Percentiles rank a stretch among this genome's conserved stretches.
These are phyloP conservation scores for Coemansia pectinata DNA, from an alignment of 192 early-diverging fungal species.

Conservation along the genomic window DNA sequence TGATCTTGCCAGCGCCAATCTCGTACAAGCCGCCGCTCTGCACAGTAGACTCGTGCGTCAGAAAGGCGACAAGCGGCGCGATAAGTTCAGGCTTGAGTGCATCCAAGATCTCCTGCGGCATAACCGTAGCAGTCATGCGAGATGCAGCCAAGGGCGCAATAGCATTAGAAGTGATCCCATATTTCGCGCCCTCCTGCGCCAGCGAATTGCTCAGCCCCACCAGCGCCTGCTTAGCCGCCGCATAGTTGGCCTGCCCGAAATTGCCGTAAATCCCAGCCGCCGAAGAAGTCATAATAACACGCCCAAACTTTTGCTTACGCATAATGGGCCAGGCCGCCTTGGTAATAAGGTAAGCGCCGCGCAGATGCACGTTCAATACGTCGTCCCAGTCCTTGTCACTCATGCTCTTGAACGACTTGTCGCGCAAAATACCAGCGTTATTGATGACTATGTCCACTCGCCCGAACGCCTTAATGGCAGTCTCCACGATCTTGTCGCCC, in stretches of 20 bases:
- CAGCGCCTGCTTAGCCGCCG: conserved; percentile 89
- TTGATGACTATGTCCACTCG: conserved; percentile 95
- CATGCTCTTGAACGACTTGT: conserved; percentile 96
- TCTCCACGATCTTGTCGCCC: conserved; percentile 97
- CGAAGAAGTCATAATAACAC: conserved; percentile 91
- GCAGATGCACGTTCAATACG: conserved; percentile 88
- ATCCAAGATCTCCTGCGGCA: conserved; percentile 94
- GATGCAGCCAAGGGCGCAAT: conserved; percentile 98
- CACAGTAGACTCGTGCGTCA: conserved; percentile 83
- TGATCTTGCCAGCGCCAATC: conserved; percentile 87
- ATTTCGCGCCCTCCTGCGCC: conserved; percentile 90
- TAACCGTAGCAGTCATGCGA: conserved; percentile 95
- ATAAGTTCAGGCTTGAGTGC: conserved; percentile 97
- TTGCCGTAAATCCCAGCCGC: conserved; percentile 99
- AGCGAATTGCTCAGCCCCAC: conserved; percentile 89
- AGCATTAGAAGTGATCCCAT: conserved; percentile 91
- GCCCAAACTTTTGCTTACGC: conserved; percentile 93
- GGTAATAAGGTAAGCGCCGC: conserved; percentile 93
- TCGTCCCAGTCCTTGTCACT: conserved; percentile 98
- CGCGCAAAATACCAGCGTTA: conserved; percentile 98
- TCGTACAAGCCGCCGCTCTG: conserved; percentile 90
- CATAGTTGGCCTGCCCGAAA: conserved; percentile 81
- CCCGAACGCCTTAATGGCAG: conserved; percentile 93
- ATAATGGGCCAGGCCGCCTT: conserved; percentile 97
- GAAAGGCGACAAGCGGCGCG: conserved; percentile 89